Evolutionary conservation across 306 rosid genomes (phyloP), one percentile per base, ranked within the genome.

Genomic region (Heteromeles arbutifolia): DNA sequence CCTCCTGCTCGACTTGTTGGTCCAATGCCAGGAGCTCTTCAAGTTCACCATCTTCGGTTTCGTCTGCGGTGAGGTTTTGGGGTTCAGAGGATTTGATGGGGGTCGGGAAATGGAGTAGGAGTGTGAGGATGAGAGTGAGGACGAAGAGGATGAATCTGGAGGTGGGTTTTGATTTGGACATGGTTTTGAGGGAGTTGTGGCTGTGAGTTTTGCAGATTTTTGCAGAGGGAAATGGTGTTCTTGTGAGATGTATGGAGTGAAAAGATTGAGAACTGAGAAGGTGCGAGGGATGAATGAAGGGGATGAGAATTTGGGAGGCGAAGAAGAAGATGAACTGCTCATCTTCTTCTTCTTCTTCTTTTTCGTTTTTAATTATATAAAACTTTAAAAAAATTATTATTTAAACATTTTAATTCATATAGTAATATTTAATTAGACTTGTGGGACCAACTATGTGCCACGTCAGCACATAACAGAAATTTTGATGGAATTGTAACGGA

Each of bases 11-110:
- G 1, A 39, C 88, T 79, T 89, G 93, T 34, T 86, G 90, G 50
- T 96, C 99, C 66, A 90, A 80, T 65, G 97, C 97, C n/a, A 95
- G 73, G 19, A 95, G 74, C 78, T 85, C 98, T 70, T 85, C 92
- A 59, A 87, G 82, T 79, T 92, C 97, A 12, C 81, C 86, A 11
- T 87, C 86, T 3, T 43, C 90, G 26, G 56, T 79, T 26, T 78
- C 85, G 57, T 22, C 64, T 45, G 87, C 45, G 81, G 75, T 4
- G 50, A 14, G 50, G 50, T 44, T 44, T 44, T 44, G 24, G 74
- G 57, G 58, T 66, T 90, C 91, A 34, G 84, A 83, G 67, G 89
- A 82, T 64, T n/a, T 24, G 67, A 83, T 68, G 48, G 84, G 78
- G 45, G 79, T 14, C 73, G 70, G 73, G 31, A 77, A 76, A 57